These are phyloP conservation scores for Cenococcum geophilum DNA, from an alignment of 495 filamentous ascomycete species.

Conservation along the genomic window DNA sequence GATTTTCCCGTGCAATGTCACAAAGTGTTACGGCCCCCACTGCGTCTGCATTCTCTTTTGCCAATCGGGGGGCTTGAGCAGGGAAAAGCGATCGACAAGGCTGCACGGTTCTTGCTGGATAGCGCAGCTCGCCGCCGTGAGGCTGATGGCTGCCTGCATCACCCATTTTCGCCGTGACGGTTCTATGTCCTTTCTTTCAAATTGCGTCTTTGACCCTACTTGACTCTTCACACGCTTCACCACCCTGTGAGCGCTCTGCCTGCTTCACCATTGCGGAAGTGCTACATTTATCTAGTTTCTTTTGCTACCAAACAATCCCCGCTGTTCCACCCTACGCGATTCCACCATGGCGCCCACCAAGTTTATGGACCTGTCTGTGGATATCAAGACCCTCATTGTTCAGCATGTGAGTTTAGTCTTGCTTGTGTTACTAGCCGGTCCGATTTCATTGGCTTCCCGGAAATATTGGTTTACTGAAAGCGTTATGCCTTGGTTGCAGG, in stretches of 20 bases:
- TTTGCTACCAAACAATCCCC: conserved; percentile 2
- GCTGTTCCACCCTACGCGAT: neutral
- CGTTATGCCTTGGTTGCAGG: neutral
- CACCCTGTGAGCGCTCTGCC: neutral
- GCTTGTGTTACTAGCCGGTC: neutral
- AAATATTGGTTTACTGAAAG: neutral
- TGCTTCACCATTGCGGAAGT: neutral
- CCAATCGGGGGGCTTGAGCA: neutral
- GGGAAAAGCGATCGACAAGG: neutral
- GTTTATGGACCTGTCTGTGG: conserved; percentile 36
- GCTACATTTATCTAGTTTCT: neutral
- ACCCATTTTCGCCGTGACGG: too few species aligned
- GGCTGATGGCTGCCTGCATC: too few species aligned
- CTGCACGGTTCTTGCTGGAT: neutral
- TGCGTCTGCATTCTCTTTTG: too few species aligned
- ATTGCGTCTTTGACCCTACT: conserved; percentile 15
- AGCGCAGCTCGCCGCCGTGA: too few species aligned
- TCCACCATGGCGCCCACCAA: conserved; percentile 47
- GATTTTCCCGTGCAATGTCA: too few species aligned
- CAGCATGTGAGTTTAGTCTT: conserved; percentile 29
- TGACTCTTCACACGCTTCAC: neutral
- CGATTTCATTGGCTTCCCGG: neutral
- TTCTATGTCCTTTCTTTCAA: conserved; percentile 18
- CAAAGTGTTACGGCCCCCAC: too few species aligned
- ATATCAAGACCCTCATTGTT: conserved; percentile 39